These are phyloP conservation scores for Macrocybe gigantea DNA, from an alignment of 768 basidiomycete species.

Conservation along the genomic window DNA sequence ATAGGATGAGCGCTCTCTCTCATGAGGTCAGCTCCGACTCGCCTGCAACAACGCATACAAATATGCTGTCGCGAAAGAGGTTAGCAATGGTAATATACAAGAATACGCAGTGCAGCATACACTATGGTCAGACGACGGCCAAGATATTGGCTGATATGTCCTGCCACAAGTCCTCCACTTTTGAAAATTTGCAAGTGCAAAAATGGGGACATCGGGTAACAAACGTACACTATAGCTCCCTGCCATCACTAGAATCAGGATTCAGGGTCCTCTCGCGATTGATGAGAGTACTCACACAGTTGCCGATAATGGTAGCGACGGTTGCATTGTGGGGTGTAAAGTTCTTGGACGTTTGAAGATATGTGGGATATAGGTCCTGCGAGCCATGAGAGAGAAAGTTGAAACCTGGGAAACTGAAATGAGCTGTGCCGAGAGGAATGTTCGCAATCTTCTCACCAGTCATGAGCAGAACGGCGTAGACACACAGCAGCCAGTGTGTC, in stretches of 20 bases:
- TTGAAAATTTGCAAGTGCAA: not conserved
- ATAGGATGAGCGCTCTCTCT: not conserved
- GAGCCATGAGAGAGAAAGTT: conserved; percentile 77
- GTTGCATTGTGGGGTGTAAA: conserved; percentile 44
- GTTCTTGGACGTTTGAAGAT: conserved; percentile 46
- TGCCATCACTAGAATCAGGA: not conserved
- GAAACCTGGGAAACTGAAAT: conserved; percentile 40
- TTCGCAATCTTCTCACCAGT: conserved; percentile 31
- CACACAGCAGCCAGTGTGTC: conserved; percentile 74
- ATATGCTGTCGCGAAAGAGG: conserved; percentile 29
- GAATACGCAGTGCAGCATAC: conserved; percentile 6
- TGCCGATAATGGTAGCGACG: conserved; percentile 65
- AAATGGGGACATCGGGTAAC: not conserved
- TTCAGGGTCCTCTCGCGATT: not conserved
- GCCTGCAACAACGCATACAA: conserved; percentile 51
- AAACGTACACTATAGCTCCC: conserved; percentile 16
- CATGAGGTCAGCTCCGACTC: conserved; percentile 1
- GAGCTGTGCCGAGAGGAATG: too few relatives aligned
- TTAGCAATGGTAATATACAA: not conserved
- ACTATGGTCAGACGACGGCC: conserved; percentile 18
- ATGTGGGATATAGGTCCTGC: conserved; percentile 76
- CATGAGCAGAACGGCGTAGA: conserved; percentile 84
- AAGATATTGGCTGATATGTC: conserved; percentile 14
- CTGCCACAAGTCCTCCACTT: conserved; percentile 15
- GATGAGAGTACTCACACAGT: conserved; percentile 25